phyloP scores from a whole-genome alignment of 192 early-diverging fungal genomes.

The Fimicolochytrium jonesii region DNA sequence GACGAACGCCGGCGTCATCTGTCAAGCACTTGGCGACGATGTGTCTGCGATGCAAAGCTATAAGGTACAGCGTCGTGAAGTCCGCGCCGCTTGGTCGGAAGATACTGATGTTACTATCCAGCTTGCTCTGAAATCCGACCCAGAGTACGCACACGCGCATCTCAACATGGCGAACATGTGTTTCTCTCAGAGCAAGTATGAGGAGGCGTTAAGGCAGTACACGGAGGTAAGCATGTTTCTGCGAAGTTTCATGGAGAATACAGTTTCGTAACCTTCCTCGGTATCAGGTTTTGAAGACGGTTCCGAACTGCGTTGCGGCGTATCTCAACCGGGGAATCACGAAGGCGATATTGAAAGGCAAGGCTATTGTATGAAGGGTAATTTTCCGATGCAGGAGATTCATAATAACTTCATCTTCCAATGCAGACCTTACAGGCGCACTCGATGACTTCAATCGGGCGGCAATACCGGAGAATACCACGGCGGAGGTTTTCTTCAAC shows the following conservation, averaged over 20 bases:
- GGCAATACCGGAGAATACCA: conserved; percentile 16
- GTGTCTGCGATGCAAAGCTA: conserved; percentile 48
- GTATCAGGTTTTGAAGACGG: conserved; percentile 33
- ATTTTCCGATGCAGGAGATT: not conserved
- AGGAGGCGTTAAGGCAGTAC: conserved; percentile 39
- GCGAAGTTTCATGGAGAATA: too few species aligned
- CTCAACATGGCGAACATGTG: conserved; percentile 51
- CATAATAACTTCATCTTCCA: not conserved
- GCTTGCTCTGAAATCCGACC: conserved; percentile 43
- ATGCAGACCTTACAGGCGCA: conserved; percentile 31
- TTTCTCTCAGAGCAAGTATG: conserved; percentile 44
- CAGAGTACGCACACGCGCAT: conserved; percentile 42
- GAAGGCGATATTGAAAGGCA: conserved; percentile 39
- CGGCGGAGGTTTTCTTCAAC: conserved; percentile 39
- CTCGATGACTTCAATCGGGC: conserved; percentile 39
- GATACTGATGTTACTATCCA: too few species aligned
- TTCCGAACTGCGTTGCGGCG: conserved; percentile 25
- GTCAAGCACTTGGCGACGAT: conserved; percentile 41
- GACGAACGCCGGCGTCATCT: conserved; percentile 49
- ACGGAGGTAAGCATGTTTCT: too few species aligned
- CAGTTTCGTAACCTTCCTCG: too few species aligned
- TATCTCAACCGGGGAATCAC: conserved; percentile 48
- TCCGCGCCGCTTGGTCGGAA: too few species aligned
- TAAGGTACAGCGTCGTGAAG: conserved; percentile 33
- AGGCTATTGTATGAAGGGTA: not conserved